Conservation (phyloP, 371 early-diverging fungal genomes). For the Cokeromyces recurvatus region DNA sequence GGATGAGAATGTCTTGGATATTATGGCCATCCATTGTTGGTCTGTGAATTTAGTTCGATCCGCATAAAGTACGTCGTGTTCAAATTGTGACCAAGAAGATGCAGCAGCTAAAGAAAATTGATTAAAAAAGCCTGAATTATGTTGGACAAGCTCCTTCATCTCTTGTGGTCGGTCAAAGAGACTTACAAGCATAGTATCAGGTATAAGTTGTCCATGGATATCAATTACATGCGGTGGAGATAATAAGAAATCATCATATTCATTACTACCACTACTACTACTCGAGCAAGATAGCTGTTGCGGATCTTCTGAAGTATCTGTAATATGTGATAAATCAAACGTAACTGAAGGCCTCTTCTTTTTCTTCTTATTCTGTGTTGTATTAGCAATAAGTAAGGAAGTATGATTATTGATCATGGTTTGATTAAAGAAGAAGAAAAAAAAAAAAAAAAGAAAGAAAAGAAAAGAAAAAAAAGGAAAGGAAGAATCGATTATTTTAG, state of each 20-base stretch:
- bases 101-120: conserved; percentile 15
- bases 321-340: no score
- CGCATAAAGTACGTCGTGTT: conserved; percentile 29
- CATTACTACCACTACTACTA: conserved; percentile 5
- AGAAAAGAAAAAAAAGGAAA: no score
- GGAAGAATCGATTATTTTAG: no score
- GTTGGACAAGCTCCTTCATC: conserved; percentile 39
- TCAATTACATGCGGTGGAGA: conserved; percentile 32
- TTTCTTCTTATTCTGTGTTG: no score
- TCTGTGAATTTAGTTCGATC: conserved; percentile 27
- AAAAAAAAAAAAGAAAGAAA: no score
- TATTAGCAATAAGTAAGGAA: no score
- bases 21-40: conserved; percentile 33
- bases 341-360: no score
- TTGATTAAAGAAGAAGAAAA: no score
- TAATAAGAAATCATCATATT: no score
- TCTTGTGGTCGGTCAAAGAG: conserved; percentile 37
- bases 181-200: conserved; percentile 40
- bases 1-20: conserved; percentile 19
- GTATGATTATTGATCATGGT: no score
- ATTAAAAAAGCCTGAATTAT: conserved; percentile 31
- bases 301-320: not conserved
- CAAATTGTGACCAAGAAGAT: conserved; percentile 32
- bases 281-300: conserved; percentile 4
- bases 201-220: conserved; percentile 36